A percentile compares a stretch with the other conserved stretches of the same genome.
Evolutionary conservation across 345 rosid species (phyloP).

Genomic region (Lepidium aucheri): DNA sequence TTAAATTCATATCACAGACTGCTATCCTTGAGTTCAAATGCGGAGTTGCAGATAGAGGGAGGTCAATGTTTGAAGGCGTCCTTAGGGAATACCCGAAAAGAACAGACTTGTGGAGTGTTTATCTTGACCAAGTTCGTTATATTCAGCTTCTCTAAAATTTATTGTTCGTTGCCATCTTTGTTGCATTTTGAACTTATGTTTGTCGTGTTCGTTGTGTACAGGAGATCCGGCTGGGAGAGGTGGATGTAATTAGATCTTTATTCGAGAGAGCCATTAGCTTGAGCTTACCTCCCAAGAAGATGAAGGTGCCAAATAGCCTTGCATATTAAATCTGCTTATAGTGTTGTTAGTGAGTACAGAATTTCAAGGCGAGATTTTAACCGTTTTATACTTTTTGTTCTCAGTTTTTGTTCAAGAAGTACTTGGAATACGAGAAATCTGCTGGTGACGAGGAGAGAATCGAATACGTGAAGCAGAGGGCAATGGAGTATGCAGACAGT

Average conservation of each 20-base stretch:
- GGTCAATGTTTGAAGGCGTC: constrained; percentile 82
- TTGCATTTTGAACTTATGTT: neutral
- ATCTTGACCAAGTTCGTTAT: constrained; percentile 77
- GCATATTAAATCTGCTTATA: neutral
- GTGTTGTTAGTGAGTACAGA: neutral
- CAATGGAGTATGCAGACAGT: constrained; percentile 73
- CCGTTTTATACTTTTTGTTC: neutral
- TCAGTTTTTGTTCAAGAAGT: constrained; percentile 94
- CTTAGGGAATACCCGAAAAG: constrained; percentile 86
- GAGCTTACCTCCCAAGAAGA: constrained; percentile 79
- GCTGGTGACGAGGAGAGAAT: constrained; percentile 50
- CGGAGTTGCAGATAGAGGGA: constrained; percentile 83
- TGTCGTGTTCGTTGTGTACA: constrained; percentile 20
- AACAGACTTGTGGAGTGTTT: constrained; percentile 93
- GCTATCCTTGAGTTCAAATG: constrained; percentile 83
- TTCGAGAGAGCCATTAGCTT: constrained; percentile 86
- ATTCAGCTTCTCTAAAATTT: neutral
- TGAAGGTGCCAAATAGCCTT: constrained; percentile 45
- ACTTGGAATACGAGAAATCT: constrained; percentile 63
- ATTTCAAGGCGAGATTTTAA: too few species aligned
- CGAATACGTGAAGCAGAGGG: constrained; percentile 69
- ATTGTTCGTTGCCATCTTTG: neutral
- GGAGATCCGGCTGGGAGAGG: constrained; percentile 81
- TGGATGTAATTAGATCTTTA: constrained; percentile 52
- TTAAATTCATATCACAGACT: constrained; percentile 78